Evolutionary conservation across 305 asterid species (phyloP), one percentile per base, ranked within the genome.

Genomic region (Solanum hybrid): DNA sequence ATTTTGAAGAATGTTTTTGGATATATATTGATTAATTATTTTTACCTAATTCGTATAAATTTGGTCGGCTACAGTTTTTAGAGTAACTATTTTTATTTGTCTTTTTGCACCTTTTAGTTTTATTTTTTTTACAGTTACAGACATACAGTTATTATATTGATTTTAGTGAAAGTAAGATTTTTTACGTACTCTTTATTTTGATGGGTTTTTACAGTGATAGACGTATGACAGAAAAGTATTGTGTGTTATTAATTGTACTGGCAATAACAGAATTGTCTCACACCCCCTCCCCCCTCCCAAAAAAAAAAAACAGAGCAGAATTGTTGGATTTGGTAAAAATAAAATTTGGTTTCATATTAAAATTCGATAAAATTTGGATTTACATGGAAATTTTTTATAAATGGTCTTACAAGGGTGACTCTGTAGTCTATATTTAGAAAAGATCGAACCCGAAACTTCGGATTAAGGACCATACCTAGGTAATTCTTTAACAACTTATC

Each of bases 181-280:
- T 56, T 60, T 60, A 60, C 71, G 71, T 60, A 60, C 71, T 19
- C 24, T 60, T 56, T 56, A 60, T 60, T 19, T 60, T 7, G 42
- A 29, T 84, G 38, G 26, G 35, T 85, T 77, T 60, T 84, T 85
- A 56, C 88, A 56, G n/a, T 51, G 88, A 85, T 19, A 32, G 75
- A 56, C 32, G 32, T 85, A 56, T 51, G 76, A 84, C 76, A 84
- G 12, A 51, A 56, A 45, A 29, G 34, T 84, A 19, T 56, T 56
- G 19, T 78, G 13, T 27, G 72, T 71, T 40, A 40, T 29, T 17
- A 14, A 81, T 79, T 38, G 64, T 80, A 40, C 86, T 38, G 2
- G 3, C 13, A 66, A 8, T n/a, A 66, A n/a, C 31, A 66, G 75
- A 66, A n/a, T 66, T 66, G 15, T 66, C 75, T 66, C 73, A 64